Base-by-base conservation (phyloP, 2,329 filamentous ascomycete genomes). In the Capronia americana region DNA sequence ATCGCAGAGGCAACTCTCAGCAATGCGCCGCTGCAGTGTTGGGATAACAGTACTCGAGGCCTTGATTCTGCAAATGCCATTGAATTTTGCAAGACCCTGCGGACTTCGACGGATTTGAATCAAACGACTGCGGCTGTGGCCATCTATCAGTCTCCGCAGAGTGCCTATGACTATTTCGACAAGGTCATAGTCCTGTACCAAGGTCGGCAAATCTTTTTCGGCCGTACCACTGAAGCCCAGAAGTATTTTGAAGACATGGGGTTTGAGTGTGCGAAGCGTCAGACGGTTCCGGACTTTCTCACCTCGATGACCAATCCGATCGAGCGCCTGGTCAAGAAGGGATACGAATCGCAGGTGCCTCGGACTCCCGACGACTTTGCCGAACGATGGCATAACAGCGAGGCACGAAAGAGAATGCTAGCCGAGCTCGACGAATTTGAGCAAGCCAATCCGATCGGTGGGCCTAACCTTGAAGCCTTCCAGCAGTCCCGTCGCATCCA, bases 111-210 rank as follows among this genome's bases (percentile, higher is more conserved):
- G 2, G 80, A 86, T 55, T 72, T 86, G 46, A 75, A 76, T 12
- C 82, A 83, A 11, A 81, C 78, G 10, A 80, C 83, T 12, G 81
- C 83, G 64, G 81, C 81, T 14, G 83, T 88, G 23, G 84, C 86
- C 0, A 85, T 87, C 10, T 88, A 88, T 72, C 82, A 84, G 70
- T 82, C 81, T 23, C 80, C 79, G 14, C 80, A 84, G 66, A 78
- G 76, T 51, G 80, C 83, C 32, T 83, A 83, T 62, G 84, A 88
- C 28, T 81, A 88, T 0, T 91, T 91, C 73, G 88, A 91, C 74
- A 91, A 91, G 73, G 88, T 90, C 0, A 79, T 91, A 0, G 83
- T 91, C 5, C 81, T 91, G 3, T 88, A 91, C 56, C 84, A 87
- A 64, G 88, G 88, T 57, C 86, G 87, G 66, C 76, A 91, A 70